Evolutionary conservation across 768 basidiomycete species (phyloP).

Genomic region (Auriscalpium microsporum): DNA sequence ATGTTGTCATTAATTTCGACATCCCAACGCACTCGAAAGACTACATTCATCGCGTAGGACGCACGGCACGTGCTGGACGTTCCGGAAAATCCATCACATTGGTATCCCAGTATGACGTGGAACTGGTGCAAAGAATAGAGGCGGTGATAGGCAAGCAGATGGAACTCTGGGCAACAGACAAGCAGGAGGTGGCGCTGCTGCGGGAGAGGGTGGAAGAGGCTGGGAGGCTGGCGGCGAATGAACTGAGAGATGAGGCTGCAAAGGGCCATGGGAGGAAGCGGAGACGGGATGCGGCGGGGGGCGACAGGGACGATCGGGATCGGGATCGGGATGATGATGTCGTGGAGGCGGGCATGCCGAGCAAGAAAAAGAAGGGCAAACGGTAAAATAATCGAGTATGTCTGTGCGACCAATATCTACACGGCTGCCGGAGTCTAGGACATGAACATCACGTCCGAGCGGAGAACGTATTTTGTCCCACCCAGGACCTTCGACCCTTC

Average conservation of each 20-base stretch:
- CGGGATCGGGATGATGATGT: conserved; percentile 89
- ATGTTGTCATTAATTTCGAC: conserved; percentile 96
- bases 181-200: conserved; percentile 81
- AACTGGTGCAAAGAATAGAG: conserved; percentile 92
- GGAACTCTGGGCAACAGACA: conserved; percentile 78
- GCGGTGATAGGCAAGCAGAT: conserved; percentile 87
- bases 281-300: conserved; percentile 34
- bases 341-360: conserved; percentile 84
- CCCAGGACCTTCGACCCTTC: conserved; percentile 58
- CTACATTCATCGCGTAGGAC: conserved; percentile 96
- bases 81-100: conserved; percentile 96
- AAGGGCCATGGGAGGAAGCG: conserved; percentile 41
- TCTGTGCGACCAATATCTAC: too few species aligned
- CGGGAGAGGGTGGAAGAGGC: conserved; percentile 89
- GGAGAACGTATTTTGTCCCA: conserved; percentile 63
- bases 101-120: conserved; percentile 97
- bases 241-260: conserved; percentile 68
- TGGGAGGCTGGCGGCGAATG: conserved; percentile 60
- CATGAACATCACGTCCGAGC: conserved; percentile 66
- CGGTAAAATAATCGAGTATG: conserved; percentile 18
- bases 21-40: conserved; percentile 98
- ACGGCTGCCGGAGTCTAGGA: conserved; percentile 17
- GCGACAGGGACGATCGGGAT: conserved; percentile 67
- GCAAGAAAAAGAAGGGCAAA: conserved; percentile 47
- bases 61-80: conserved; percentile 96